Base-by-base conservation (phyloP, 805 yeast species). In the Lachancea quebecensis region DNA sequence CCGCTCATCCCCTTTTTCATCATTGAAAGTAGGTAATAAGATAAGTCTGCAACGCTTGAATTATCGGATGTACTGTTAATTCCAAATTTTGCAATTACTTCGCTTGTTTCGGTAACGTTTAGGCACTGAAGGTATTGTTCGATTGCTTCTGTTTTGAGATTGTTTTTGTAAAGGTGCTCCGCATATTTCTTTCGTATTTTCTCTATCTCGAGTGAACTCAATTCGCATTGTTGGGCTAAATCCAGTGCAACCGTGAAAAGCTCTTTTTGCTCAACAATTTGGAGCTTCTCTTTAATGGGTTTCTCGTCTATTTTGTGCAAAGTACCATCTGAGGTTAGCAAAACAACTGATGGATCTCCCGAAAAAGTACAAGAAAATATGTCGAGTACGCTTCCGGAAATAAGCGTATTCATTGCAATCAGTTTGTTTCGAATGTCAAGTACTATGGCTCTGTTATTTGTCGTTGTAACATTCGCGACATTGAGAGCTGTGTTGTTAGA, bases 281-380 rank as follows among this genome's bases (percentile, higher is more conserved):
- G 81, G 10, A 93, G 68, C 56, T 86, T 86, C 42, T 81, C 80
- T n/a, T 74, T 69, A 9, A 84, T 57, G 0, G 81, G 67, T 53
- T 81, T 82, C 56, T 87, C 95, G 36, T 75, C 78, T 12, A 88
- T 62, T 47, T 74, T 74, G 57, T 83, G 81, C 7, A 91, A 65
- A 2, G 84, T 65, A 0, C 96, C 96, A 59, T 89, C 95, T 1
- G 82, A 68, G 2, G 88, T 78, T 11, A 90, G 62, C 8, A 87
- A 65, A 53, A 72, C 81, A 11, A 83, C 56, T 42, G 78, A 79
- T 29, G 68, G 72, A 78, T 83, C 77, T 49, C 41, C 39, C 4
- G 38, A 35, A 14, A 42, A 41, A 2, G 15, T 4, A 12, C 77
- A 65, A 16, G 64, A 59, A 45, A 88, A 77, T 0, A 82, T 69